Conservation (phyloP, 805 yeast genomes). For the Schwanniomyces sp. region DNA sequence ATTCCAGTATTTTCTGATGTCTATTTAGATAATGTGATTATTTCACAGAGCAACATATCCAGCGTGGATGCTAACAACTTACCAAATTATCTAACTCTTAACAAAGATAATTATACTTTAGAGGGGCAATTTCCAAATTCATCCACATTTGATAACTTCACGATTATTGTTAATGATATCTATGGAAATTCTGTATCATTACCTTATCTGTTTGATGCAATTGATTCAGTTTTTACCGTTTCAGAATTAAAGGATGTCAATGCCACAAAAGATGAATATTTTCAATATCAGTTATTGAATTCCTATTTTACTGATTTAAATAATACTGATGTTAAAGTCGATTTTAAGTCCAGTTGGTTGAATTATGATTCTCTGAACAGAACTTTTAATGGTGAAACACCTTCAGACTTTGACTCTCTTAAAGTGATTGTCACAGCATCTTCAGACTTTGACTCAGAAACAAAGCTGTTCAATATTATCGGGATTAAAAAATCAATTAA, state of each 20-base stretch:
- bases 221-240: slow-evolving; percentile 57
- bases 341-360: slow-evolving; percentile 60
- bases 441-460: slow-evolving; percentile 26
- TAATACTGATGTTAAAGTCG: slow-evolving; percentile 48
- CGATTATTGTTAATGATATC: slow-evolving; percentile 56
- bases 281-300: slow-evolving; percentile 53
- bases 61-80: slow-evolving; percentile 48
- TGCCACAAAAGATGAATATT: slow-evolving; percentile 65
- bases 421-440: slow-evolving; percentile 28
- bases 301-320: slow-evolving; percentile 57
- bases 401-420: slow-evolving; percentile 23
- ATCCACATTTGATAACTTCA: slow-evolving; percentile 44
- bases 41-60: slow-evolving; percentile 55
- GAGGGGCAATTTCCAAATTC: slow-evolving; percentile 57
- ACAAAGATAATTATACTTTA: slow-evolving; percentile 39
- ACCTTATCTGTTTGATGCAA: slow-evolving; percentile 56
- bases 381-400: slow-evolving; percentile 70
- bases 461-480: slow-evolving; percentile 47
- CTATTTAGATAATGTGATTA: slow-evolving; percentile 57
- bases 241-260: slow-evolving; percentile 54
- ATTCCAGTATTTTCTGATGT: slow-evolving; percentile 66
- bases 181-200: slow-evolving; percentile 61
- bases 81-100: slow-evolving; percentile 60
- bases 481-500: slow-evolving; percentile 42
- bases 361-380: slow-evolving; percentile 55